Percentiles rank a stretch among this genome's conserved stretches.
These are phyloP conservation scores for Chlamydomonas incerta DNA, from an alignment of 139 green algal species.

Conservation along the genomic window DNA sequence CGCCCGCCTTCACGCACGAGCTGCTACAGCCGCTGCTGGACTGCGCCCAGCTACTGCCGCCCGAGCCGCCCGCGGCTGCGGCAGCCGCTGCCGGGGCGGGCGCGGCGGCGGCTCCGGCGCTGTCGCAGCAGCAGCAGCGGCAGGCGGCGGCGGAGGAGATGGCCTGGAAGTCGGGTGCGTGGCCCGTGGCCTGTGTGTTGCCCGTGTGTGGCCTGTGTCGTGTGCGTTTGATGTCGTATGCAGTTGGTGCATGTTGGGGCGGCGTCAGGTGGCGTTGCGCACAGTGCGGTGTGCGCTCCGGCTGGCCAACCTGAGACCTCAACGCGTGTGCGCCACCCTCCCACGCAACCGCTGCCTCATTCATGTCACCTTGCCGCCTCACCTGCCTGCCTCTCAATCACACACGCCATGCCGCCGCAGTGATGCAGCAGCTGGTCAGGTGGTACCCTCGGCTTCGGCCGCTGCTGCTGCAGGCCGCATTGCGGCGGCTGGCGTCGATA, in stretches of 20 bases:
- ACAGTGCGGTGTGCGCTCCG: too few relatives aligned
- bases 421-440: conserved; percentile 35
- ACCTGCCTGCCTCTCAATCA: too few relatives aligned
- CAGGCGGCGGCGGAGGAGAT: neutral
- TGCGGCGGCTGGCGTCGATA: neutral
- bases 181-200: too few relatives aligned
- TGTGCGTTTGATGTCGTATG: too few relatives aligned
- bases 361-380: too few relatives aligned
- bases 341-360: too few relatives aligned
- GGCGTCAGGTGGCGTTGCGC: too few relatives aligned
- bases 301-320: too few relatives aligned
- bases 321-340: too few relatives aligned
- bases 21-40: conserved; percentile 63
- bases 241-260: too few relatives aligned
- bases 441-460: conserved; percentile 25
- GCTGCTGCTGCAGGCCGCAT: neutral
- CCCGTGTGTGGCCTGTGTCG: too few relatives aligned
- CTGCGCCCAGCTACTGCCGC: conserved; percentile 32
- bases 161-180: conserved; percentile 16
- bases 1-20: conserved; percentile 44
- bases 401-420: neutral
- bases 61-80: conserved; percentile 41
- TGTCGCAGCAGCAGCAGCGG: conserved; percentile 19
- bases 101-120: conserved; percentile 37
- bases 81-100: conserved; percentile 2